phyloP scores from a whole-genome alignment of 768 basidiomycete genomes.

The Nidularia sp. region DNA sequence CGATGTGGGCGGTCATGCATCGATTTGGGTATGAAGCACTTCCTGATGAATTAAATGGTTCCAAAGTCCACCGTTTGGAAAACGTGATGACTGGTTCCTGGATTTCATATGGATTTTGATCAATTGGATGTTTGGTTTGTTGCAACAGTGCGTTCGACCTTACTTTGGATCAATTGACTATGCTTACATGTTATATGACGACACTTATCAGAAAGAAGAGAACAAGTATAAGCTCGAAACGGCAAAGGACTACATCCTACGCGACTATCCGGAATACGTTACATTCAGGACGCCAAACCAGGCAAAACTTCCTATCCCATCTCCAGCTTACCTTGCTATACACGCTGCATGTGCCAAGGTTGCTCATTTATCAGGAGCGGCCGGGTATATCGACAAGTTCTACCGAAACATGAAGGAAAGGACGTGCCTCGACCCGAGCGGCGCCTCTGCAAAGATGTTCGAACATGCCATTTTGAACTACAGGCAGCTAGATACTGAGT shows the following conservation, averaged over 20 bases:
- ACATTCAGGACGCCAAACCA: slow-evolving; percentile 23
- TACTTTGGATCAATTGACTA: not conserved
- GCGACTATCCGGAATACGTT: slow-evolving; percentile 12
- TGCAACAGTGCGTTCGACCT: slow-evolving; percentile 16
- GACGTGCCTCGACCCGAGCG: not conserved
- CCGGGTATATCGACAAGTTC: slow-evolving; percentile 24
- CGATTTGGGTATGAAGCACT: slow-evolving; percentile 18
- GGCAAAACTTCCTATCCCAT: slow-evolving; percentile 21
- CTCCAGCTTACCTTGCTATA: slow-evolving; percentile 22
- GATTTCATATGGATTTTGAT: slow-evolving; percentile 18
- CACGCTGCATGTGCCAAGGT: slow-evolving; percentile 37
- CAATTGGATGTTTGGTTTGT: slow-evolving; percentile 24
- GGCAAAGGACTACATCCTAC: slow-evolving; percentile 1
- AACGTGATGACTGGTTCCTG: slow-evolving; percentile 24
- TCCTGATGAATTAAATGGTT: slow-evolving; percentile 19
- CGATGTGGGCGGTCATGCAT: slow-evolving; percentile 18
- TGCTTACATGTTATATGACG: not conserved
- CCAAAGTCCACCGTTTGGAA: slow-evolving; percentile 20
- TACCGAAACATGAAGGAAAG: slow-evolving; percentile 13
- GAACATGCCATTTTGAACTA: not conserved
- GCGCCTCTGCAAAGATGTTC: not conserved
- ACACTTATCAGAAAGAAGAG: slow-evolving; percentile 4
- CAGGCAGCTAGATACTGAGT: not conserved
- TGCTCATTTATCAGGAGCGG: slow-evolving; percentile 34
- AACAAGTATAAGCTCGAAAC: slow-evolving; percentile 16